These are phyloP conservation scores for Crassisporium funariophilum DNA, from an alignment of 768 basidiomycete species.

Conservation along the genomic window DNA sequence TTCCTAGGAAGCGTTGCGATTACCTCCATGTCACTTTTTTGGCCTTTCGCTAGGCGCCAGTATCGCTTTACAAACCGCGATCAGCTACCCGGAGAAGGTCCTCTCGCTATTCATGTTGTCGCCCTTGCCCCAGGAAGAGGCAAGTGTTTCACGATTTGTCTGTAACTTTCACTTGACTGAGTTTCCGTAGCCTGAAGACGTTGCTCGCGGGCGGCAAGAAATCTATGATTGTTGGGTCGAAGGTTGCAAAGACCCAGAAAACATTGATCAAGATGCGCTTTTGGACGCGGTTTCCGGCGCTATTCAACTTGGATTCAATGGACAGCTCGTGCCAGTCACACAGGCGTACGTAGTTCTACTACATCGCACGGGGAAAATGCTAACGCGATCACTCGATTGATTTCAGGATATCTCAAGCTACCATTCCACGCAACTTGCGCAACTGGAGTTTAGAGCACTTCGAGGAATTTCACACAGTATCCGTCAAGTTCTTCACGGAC, in stretches of 20 bases:
- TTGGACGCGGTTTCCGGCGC: constrained; percentile 30
- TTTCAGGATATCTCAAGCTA: constrained; percentile 23
- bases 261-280: constrained; percentile 24
- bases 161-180: background rate
- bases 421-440: constrained; percentile 21
- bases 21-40: constrained; percentile 40
- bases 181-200: constrained; percentile 29
- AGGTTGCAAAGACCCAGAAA: constrained; percentile 20
- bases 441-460: constrained; percentile 30
- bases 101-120: constrained; percentile 39
- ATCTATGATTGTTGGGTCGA: constrained; percentile 34
- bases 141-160: constrained; percentile 14
- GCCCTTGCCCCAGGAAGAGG: constrained; percentile 36
- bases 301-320: constrained; percentile 35
- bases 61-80: constrained; percentile 34
- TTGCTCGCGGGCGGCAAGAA: constrained; percentile 36
- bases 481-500: constrained; percentile 35
- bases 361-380: background rate
- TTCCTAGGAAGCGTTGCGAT: constrained; percentile 34
- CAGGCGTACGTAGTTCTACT: constrained; percentile 24
- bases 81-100: constrained; percentile 34
- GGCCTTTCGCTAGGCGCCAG: constrained; percentile 40
- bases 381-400: background rate
- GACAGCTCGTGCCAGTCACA: constrained; percentile 19
- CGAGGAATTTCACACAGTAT: constrained; percentile 30